A percentile compares a stretch with the other conserved stretches of the same genome.
These are phyloP conservation scores for Esteya vermicola DNA, from an alignment of 2,329 filamentous ascomycete species.

Conservation along the genomic window DNA sequence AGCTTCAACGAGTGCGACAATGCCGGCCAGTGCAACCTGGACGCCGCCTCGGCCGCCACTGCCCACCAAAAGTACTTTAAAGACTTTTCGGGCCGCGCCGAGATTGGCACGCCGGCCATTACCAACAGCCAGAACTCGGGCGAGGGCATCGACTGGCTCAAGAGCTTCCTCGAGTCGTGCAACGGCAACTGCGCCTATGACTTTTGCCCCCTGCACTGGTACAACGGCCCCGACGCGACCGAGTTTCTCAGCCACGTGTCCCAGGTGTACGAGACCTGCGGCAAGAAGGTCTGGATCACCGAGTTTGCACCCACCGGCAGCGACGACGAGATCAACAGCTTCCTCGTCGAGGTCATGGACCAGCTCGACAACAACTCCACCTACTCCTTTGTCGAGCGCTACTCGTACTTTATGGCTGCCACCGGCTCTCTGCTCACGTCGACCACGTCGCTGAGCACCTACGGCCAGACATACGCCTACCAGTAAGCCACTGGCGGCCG, in stretches of 20 bases:
- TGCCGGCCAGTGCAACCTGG: conserved; percentile 42
- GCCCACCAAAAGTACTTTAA: conserved; percentile 40
- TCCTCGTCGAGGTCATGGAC: conserved; percentile 34
- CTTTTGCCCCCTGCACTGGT: conserved; percentile 52
- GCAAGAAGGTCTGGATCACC: conserved; percentile 45
- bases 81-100: conserved; percentile 35
- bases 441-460: conserved; percentile 24
- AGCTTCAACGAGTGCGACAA: conserved; percentile 63
- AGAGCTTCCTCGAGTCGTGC: conserved; percentile 37
- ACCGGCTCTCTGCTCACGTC: conserved; percentile 27
- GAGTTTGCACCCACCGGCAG: conserved; percentile 44
- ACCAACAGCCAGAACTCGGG: conserved; percentile 38
- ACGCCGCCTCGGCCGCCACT: conserved; percentile 33
- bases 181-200: conserved; percentile 36
- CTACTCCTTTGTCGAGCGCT: conserved; percentile 36
- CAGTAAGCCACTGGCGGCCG: background rate
- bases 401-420: conserved; percentile 42
- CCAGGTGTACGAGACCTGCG: conserved; percentile 29
- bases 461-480: conserved; percentile 35
- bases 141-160: conserved; percentile 42
- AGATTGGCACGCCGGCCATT: conserved; percentile 45
- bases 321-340: conserved; percentile 26
- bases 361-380: conserved; percentile 29
- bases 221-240: conserved; percentile 32
- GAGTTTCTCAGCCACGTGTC: conserved; percentile 41